Base-by-base conservation (phyloP, 1,284 basidiomycete species). In the Sanghuangporus baumii region DNA sequence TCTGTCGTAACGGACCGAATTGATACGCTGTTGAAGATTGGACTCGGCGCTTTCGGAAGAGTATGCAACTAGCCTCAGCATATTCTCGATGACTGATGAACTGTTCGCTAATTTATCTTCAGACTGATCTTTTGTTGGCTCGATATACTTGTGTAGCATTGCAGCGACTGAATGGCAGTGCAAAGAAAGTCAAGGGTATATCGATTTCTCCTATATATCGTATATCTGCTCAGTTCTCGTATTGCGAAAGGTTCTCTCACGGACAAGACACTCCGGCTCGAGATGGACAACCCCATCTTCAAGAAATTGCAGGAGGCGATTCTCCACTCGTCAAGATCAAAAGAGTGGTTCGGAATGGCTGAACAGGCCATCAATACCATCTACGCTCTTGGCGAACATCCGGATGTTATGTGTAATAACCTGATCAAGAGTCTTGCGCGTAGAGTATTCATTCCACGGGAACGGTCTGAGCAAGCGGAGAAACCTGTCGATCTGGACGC, bases 341-440 rank as follows among this genome's bases (percentile, higher is more conserved):
- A 88, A 68, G 93, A 96, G 64, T 97, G 95, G 94, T 98, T 99
- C 71, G 88, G 89, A 11, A 86, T 98, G 77, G 94, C 97, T 0
- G 96, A 99, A 73, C 94, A 99, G 74, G 93, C 91, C 3, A 88
- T 99, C 75, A 98, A 99, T 72, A 95, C 96, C 0, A 91, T 98
- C 61, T 99, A 98, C 70, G 86, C 91, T 0, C 84, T 99, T 0
- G 95, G 93, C 20, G 93, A 98, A 70, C 94, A 96, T 69, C 97
- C 96, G 0, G 96, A 98, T 71, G 74, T 83, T 0, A 78, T 98
- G 36, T 96, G 94, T 73, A 84, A 88, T 60, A 82, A 82, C 0
- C 81, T 99, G 63, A 88, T 98, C 72, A 93, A 89, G 76, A 86
- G 86, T 65, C 80, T 98, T 55, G 91, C 94, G 0, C 71, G 76